A percentile compares a stretch with the other conserved stretches of the same genome.
Evolutionary conservation across 208 protist species (phyloP).

Genomic region (Acanthamoeba divionensis): DNA sequence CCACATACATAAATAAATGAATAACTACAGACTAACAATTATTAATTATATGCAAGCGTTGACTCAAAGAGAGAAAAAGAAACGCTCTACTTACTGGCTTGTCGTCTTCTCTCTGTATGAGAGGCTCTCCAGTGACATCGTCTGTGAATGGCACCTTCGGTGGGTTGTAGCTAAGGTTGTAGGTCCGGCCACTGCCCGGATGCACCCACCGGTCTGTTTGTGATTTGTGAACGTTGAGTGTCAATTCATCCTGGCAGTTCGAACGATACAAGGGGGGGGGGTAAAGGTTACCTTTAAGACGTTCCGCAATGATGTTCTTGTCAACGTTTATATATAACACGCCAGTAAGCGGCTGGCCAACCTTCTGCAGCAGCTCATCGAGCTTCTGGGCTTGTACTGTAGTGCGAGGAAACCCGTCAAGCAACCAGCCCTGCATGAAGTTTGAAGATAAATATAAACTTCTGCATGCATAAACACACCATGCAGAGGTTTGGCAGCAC

Average conservation of each 20-base stretch:
- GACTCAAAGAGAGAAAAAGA: too few relatives aligned
- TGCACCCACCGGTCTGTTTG: conserved; percentile 80
- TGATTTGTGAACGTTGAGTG: not conserved
- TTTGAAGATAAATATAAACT: not conserved
- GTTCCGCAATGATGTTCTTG: conserved; percentile 88
- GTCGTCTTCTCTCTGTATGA: conserved; percentile 91
- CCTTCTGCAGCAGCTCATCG: conserved; percentile 74
- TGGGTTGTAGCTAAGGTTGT: conserved; percentile 90
- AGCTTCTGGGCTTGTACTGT: conserved; percentile 89
- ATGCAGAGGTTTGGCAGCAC: not conserved
- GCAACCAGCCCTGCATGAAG: conserved; percentile 83
- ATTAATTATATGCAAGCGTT: too few relatives aligned
- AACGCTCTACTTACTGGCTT: conserved; percentile 78
- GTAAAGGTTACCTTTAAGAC: conserved; percentile 83
- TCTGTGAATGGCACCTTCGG: conserved; percentile 86
- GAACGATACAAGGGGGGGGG: not conserved
- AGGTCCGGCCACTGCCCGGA: conserved; percentile 88
- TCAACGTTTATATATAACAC: conserved; percentile 89
- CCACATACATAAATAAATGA: too few relatives aligned
- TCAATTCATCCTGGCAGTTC: not conserved
- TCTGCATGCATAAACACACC: not conserved
- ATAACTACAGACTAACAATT: too few relatives aligned
- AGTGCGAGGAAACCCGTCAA: conserved; percentile 94
- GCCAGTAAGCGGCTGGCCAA: conserved; percentile 82
- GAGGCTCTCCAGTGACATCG: conserved; percentile 90